These are phyloP conservation scores for Pseudomonodictys pantanalensis DNA, from an alignment of 495 filamentous ascomycete species.

Conservation along the genomic window DNA sequence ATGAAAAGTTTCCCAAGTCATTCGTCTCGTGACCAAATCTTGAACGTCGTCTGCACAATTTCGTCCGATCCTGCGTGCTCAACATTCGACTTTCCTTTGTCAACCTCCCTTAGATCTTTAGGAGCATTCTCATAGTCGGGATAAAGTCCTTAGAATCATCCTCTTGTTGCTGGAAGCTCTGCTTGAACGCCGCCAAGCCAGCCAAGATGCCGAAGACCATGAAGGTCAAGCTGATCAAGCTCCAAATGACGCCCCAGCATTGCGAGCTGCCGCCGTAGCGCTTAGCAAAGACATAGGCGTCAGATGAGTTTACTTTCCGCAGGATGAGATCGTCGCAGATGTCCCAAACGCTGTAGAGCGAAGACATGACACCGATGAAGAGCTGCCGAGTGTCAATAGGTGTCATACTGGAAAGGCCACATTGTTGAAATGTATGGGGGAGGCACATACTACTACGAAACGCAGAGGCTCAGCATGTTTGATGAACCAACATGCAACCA, in stretches of 20 bases:
- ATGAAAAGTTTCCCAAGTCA: no score
- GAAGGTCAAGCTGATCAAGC: conserved; percentile 63
- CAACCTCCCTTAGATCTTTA: conserved; percentile 22
- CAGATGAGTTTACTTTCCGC: conserved; percentile 74
- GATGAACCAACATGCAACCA: conserved; percentile 79
- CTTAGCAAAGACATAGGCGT: conserved; percentile 77
- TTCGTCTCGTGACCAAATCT: no score
- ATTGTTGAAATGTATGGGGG: background rate
- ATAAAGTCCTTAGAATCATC: conserved; percentile 66
- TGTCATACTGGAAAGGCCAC: background rate
- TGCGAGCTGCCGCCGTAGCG: conserved; percentile 74
- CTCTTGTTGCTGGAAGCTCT: conserved; percentile 65
- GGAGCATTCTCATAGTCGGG: conserved; percentile 43
- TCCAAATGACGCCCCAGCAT: conserved; percentile 81
- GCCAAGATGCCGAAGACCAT: conserved; percentile 70
- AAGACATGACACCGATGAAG: conserved; percentile 78
- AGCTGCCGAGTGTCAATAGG: conserved; percentile 42
- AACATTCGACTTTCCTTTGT: no score
- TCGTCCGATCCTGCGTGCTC: no score
- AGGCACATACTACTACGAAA: conserved; percentile 60
- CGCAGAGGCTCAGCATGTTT: conserved; percentile 66
- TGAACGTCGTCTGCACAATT: no score
- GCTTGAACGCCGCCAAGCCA: conserved; percentile 71
- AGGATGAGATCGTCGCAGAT: conserved; percentile 85
- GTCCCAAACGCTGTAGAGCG: conserved; percentile 79